A percentile compares a stretch with the other conserved stretches of the same genome.
Conservation (phyloP, 2,329 filamentous ascomycete genomes). For the Cercospora sp. region DNA sequence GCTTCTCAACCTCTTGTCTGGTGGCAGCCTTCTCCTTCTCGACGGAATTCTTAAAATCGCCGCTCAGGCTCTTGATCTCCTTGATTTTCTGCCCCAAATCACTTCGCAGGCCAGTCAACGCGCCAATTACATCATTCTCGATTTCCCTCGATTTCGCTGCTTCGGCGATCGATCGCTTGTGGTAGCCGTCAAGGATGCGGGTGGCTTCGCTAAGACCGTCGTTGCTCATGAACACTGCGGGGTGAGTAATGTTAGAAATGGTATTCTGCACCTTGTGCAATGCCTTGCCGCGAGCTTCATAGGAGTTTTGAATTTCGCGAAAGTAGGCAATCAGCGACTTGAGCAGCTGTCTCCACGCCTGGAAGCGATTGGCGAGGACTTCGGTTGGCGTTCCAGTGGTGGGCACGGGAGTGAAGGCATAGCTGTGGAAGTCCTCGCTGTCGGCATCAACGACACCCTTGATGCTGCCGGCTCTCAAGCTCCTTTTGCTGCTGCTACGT, state of each 20-base stretch:
- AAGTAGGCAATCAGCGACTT: conserved; percentile 95
- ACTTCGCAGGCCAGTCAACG: conserved; percentile 78
- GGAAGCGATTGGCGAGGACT: conserved; percentile 80
- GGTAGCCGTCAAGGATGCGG: conserved; percentile 76
- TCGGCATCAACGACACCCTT: conserved; percentile 63
- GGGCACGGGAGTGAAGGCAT: conserved; percentile 86
- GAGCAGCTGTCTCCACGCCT: conserved; percentile 92
- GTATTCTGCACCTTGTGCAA: conserved; percentile 80
- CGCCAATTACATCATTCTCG: conserved; percentile 85
- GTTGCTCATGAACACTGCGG: conserved; percentile 72
- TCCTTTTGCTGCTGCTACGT: conserved; percentile 76
- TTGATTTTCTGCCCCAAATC: conserved; percentile 96
- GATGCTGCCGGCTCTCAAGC: conserved; percentile 82
- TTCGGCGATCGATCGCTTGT: conserved; percentile 76
- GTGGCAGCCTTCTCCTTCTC: conserved; percentile 92
- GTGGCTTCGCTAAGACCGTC: conserved; percentile 87
- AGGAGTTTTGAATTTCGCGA: conserved; percentile 83
- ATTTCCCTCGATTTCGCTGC: conserved; percentile 87
- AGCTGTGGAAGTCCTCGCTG: conserved; percentile 73
- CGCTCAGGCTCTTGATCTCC: conserved; percentile 89
- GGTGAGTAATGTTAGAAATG: conserved; percentile 75
- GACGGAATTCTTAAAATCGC: conserved; percentile 95
- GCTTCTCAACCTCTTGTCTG: conserved; percentile 70
- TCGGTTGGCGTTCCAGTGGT: conserved; percentile 87
- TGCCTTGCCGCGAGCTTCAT: conserved; percentile 81